These are phyloP conservation scores for Fraxinus sp. DNA, from an alignment of 305 asterid species.

Conservation along the genomic window DNA sequence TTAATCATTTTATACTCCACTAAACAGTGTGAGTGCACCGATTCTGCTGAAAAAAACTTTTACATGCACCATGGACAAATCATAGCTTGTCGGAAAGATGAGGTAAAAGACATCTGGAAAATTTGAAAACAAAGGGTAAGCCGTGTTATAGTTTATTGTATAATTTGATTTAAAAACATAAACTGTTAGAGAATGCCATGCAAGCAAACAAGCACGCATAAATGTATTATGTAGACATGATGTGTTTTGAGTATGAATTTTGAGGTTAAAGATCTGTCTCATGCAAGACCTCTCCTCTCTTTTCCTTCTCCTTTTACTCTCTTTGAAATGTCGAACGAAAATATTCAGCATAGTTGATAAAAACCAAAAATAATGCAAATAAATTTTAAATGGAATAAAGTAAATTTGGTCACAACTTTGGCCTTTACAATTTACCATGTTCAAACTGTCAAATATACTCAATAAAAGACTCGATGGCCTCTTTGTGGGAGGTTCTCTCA, in stretches of 20 bases:
- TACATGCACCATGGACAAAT: background rate
- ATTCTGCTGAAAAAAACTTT: background rate
- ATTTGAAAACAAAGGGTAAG: background rate
- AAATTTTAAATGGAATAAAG: constrained; percentile 7
- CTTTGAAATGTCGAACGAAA: background rate
- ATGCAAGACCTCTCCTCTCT: background rate
- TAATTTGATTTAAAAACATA: background rate
- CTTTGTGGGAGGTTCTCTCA: too few species aligned
- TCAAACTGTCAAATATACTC: background rate
- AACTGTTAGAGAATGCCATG: background rate
- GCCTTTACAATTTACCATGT: background rate
- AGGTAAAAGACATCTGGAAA: background rate
- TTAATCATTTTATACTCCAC: background rate
- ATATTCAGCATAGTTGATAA: background rate
- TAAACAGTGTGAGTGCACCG: background rate
- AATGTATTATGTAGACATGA: background rate
- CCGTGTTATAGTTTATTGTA: background rate
- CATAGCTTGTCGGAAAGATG: background rate
- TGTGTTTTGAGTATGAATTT: background rate
- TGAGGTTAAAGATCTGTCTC: background rate
- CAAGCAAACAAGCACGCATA: background rate
- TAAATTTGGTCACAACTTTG: background rate
- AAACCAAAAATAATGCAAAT: background rate
- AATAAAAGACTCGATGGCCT: too few species aligned
- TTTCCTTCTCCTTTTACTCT: background rate